Evolutionary conservation across 2,329 filamentous ascomycete genomes (phyloP), one percentile per base, ranked within the genome.

Genomic region (Cordyceps sp.): DNA sequence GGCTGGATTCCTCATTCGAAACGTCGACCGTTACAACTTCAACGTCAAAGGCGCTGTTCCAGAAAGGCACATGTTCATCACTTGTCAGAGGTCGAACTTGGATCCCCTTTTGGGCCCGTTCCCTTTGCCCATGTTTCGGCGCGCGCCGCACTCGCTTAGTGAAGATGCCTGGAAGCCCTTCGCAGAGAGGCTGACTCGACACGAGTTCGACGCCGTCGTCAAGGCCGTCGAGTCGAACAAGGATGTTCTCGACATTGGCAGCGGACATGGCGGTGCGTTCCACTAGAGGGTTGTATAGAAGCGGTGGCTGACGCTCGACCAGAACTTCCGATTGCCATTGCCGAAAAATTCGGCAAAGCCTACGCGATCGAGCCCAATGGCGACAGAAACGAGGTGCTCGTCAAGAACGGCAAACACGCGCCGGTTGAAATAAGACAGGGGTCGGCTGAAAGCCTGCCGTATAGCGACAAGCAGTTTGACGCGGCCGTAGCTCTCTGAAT

Each of bases 401-500:
- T 15, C 17, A 12, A 20, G 17, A 21, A 18, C 14, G 15, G 26
- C 14, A 15, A 27, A 17, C 7, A 15, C 9, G 10, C 17, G 6
- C 14, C 6, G 17, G n/a, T 29, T n/a, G n/a, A 20, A 3, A 29
- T 29, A 13, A n/a, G 5, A n/a, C 17, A n/a, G 9, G 19, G 18
- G 8, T 14, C 17, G 3, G 28, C 28, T 5, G 33, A 35, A 18
- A 22, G 24, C 10, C 24, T 35, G 5, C 33, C 30, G 1, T 35
- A 26, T 17, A 9, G 22, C 6, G 24, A 33, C 10, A 25, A 31
- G 16, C 17, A 10, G 26, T 35, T 37, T 22, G 36, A 35, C 16
- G 36, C 30, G 5, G 30, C 24, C 4, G 23, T 37, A 12, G 33
- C 36, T 26, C 16, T 37, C 12, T 36, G 25, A 29, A 29, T 34